Evolutionary conservation across 164 flowering plant species (phyloP).

Genomic region (Piper longum): DNA sequence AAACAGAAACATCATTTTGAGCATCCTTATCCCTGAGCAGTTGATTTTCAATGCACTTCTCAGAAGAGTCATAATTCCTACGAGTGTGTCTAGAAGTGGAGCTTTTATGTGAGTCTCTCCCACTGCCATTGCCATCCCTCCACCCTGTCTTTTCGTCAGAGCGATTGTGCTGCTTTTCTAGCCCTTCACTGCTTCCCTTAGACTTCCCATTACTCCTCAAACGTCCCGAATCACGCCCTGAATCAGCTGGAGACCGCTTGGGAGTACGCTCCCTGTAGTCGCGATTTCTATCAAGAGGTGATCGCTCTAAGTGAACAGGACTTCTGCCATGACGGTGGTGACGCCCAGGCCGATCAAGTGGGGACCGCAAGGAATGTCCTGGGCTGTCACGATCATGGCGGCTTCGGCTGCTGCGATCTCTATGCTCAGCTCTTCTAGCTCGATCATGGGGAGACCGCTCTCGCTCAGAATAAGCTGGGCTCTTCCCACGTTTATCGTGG

Average conservation of each 20-base stretch:
- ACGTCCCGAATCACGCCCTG: conserved; percentile 13
- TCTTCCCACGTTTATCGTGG: conserved; percentile 49
- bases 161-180: conserved; percentile 29
- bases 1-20: conserved; percentile 13
- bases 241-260: conserved; percentile 34
- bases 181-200: conserved; percentile 28
- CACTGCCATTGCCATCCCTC: conserved; percentile 22
- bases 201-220: conserved; percentile 19
- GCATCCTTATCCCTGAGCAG: conserved; percentile 21
- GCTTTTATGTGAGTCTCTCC: conserved; percentile 21
- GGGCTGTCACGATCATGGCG: conserved; percentile 3
- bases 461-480: conserved; percentile 49
- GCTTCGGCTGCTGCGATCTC: conserved; percentile 26
- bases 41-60: conserved; percentile 18
- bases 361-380: conserved; percentile 17
- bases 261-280: conserved; percentile 30
- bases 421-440: conserved; percentile 28
- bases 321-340: conserved; percentile 10
- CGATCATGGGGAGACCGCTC: conserved; percentile 53
- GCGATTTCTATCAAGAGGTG: conserved; percentile 14
- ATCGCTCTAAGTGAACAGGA: conserved; percentile 10
- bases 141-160: conserved; percentile 39
- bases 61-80: conserved; percentile 19
- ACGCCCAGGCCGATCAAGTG: conserved; percentile 18
- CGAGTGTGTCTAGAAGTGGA: conserved; percentile 25